These are phyloP conservation scores for Lunularia cruciata DNA, from an alignment of 225 moss, liverwort and hornwort genomes.

Conservation along the genomic window DNA sequence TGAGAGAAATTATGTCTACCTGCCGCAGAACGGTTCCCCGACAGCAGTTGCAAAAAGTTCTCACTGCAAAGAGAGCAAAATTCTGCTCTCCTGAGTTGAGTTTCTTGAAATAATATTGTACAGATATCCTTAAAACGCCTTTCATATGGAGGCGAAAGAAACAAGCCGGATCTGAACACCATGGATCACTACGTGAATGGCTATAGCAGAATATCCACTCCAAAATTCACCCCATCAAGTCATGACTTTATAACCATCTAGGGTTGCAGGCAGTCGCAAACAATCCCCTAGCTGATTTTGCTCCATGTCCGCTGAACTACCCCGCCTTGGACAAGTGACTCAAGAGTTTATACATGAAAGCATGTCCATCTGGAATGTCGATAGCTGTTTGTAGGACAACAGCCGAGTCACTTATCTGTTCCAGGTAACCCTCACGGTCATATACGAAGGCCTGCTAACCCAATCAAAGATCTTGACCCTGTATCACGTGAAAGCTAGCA, in stretches of 20 bases:
- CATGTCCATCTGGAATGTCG: slow-evolving; percentile 27
- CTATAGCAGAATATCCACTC: slow-evolving; percentile 30
- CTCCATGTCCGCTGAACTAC: slow-evolving; percentile 23
- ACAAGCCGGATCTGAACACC: slow-evolving; percentile 32
- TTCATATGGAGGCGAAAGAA: slow-evolving; percentile 35
- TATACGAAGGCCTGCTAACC: slow-evolving; percentile 25
- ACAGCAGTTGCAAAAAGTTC: slow-evolving; percentile 26
- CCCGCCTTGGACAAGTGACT: slow-evolving; percentile 29
- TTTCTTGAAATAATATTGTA: slow-evolving; percentile 36
- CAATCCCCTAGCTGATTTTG: slow-evolving; percentile 23
- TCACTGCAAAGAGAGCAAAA: slow-evolving; percentile 40
- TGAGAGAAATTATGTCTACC: slow-evolving; percentile 30
- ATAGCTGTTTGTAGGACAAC: slow-evolving; percentile 8
- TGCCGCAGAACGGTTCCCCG: slow-evolving; percentile 33
- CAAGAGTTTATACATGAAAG: slow-evolving; percentile 26
- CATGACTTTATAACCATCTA: slow-evolving; percentile 22
- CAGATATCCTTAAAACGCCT: slow-evolving; percentile 35
- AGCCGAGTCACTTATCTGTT: slow-evolving; percentile 24
- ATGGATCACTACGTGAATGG: slow-evolving; percentile 29
- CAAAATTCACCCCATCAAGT: slow-evolving; percentile 34
- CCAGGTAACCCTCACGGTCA: slow-evolving; percentile 16
- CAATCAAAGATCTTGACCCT: slow-evolving; percentile 16
- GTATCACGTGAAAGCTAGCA: slow-evolving; percentile 23
- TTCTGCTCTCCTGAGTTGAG: slow-evolving; percentile 33
- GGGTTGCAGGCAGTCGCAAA: slow-evolving; percentile 18